Evolutionary conservation across 495 filamentous ascomycete genomes (phyloP), one percentile per base, ranked within the genome.

Genomic region (Aspergillus heteromorphus): DNA sequence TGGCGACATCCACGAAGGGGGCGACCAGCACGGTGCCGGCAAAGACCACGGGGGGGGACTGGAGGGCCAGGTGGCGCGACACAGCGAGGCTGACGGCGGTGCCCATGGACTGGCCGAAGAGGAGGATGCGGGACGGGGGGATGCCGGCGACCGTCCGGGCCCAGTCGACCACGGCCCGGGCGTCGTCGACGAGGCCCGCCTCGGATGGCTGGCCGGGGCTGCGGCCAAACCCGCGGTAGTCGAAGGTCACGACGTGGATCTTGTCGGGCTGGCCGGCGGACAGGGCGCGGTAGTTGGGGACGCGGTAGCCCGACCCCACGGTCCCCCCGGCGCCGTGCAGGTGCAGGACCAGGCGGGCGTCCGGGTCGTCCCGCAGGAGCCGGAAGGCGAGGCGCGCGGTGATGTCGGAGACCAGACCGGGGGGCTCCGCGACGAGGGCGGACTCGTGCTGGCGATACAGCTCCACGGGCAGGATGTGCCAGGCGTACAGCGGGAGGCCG

Each of bases 171-270:
- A 83, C 73, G 0, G 86, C 67, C 6, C 81, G 67, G 21, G 84
- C 87, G 64, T 95, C 89, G 3, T 73, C 69, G 45, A 87, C 83
- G 19, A 93, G 73, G 0, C 90, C 90, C 1, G 62, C 52, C 64
- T 93, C 89, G 0, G 86, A 86, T 11, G 89, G 88, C 6, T 67
- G 69, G 16, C 90, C 89, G 5, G 77, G 82, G 42, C 84, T 88
- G 42, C 76, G 77, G 16, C 88, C 89, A 63, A 87, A 93, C 25
- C 89, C 89, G 17, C 90, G 83, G 66, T 92, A 92, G 72, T 91
- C 87, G 53, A 92, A 76, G 14, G 83, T 73, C 0, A 89, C 61
- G 23, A 87, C 75, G 52, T 88, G 84, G 30, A 80, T 78, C 57
- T 74, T 78, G 34, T 75, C 74, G 9, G 72, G 72, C 13, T 80